Evolutionary conservation across 192 early-diverging fungal species (phyloP).

Genomic region (Cladochytrium replicatum): DNA sequence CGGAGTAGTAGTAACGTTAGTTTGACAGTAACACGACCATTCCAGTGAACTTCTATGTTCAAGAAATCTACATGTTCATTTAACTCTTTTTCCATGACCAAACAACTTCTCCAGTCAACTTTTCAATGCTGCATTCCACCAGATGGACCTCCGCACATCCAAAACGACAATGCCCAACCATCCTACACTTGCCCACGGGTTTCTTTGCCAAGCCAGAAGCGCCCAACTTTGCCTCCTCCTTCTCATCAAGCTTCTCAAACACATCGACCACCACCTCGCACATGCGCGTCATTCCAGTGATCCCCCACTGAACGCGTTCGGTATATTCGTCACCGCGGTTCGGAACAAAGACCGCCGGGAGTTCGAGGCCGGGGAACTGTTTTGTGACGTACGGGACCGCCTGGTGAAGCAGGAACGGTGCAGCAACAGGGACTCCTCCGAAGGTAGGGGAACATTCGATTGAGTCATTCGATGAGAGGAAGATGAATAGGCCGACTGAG

Average conservation of each 20-base stretch:
- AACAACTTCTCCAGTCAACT: conserved; percentile 24
- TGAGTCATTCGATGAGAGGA: not conserved
- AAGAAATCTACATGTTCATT: too few relatives aligned
- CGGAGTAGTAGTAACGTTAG: too few relatives aligned
- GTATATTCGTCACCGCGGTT: conserved; percentile 19
- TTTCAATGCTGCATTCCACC: conserved; percentile 24
- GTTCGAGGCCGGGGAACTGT: conserved; percentile 36
- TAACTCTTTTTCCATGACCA: conserved; percentile 42
- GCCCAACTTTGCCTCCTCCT: conserved; percentile 37
- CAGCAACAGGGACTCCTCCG: conserved; percentile 39
- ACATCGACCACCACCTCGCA: conserved; percentile 27
- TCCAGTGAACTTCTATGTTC: too few relatives aligned
- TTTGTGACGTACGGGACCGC: conserved; percentile 20
- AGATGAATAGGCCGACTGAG: too few relatives aligned
- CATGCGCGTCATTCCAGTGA: conserved; percentile 18
- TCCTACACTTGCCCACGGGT: conserved; percentile 28
- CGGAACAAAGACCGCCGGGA: conserved; percentile 27
- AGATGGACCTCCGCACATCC: conserved; percentile 42
- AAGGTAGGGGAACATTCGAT: conserved; percentile 33
- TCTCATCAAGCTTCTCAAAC: conserved; percentile 29
- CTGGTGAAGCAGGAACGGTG: conserved; percentile 42
- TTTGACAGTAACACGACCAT: too few relatives aligned
- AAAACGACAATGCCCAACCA: conserved; percentile 32
- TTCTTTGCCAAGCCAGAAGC: conserved; percentile 31
- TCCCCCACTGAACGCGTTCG: conserved; percentile 19